Evolutionary conservation across 2,329 filamentous ascomycete species (phyloP), one percentile per base, ranked within the genome.

Genomic region (Colletotrichum tofieldiae): DNA sequence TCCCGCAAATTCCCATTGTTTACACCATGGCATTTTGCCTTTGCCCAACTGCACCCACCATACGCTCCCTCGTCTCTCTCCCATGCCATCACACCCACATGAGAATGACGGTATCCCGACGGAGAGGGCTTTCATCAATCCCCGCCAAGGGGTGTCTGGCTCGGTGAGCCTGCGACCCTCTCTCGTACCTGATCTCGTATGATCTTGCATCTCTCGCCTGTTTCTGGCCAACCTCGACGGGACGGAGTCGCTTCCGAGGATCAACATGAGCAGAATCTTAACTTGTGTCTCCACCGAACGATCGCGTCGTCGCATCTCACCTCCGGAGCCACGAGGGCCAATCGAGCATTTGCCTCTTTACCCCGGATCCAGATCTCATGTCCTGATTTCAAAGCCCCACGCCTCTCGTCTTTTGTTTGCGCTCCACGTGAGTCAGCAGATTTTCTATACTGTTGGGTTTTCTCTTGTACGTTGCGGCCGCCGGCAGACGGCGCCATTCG

Each of bases 1-100:
- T 64, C 59, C 54, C 39, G 51, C 65, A 41, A 68, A 69, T 72
- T 29, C 65, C 69, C 69, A 72, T 72, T 18, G 11, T 54, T 39
- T 23, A 23, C 43, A 64, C n/a, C 29, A 72, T 72, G 65, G 69
- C 23, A 69, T 72, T 68, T 47, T 62, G 29, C 51, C 41, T 51
- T 62, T 32, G 26, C 49, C 56, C 35, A 61, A 23, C 45, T 32
- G 32, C 32, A 29, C 35, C 7, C 2, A 18, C 3, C n/a, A 14
- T 14, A 5, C n/a, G 20, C n/a, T 23, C 47, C n/a, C n/a, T 23
- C 11, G 8, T 49, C 20, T 11, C n/a, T 6, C 12, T 18, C 8
- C 41, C 16, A 2, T 1, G 41, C 41, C 45, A 23, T 49, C 52
- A 58, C 29, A 16, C 14, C n/a, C 26, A 55, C 35, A 35, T n/a